These are phyloP conservation scores for Salix dunnii DNA, from an alignment of 345 rosid species.

Conservation along the genomic window DNA sequence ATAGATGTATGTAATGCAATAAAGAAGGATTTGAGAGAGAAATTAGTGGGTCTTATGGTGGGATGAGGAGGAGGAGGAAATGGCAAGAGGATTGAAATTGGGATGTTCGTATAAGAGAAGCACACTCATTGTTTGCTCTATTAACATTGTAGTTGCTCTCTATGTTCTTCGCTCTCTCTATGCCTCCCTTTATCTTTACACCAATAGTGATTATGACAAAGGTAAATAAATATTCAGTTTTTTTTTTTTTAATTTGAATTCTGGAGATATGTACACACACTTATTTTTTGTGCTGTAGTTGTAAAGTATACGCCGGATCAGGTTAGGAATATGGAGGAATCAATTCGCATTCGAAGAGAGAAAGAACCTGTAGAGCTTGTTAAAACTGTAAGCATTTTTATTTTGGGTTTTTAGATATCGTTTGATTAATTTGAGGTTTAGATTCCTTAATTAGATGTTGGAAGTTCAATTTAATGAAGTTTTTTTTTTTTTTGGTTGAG, in stretches of 20 bases:
- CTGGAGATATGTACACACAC: not conserved
- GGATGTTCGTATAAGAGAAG: constrained; percentile 65
- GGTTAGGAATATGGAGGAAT: constrained; percentile 88
- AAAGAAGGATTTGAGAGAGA: not conserved
- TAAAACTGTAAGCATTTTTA: constrained; percentile 45
- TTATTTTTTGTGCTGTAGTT: constrained; percentile 33
- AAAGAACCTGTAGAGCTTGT: constrained; percentile 59
- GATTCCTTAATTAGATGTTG: not conserved
- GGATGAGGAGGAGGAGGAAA: constrained; percentile 26
- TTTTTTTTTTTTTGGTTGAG: not conserved
- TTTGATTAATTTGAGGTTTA: not conserved
- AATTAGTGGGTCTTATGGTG: constrained; percentile 10
- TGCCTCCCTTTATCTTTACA: constrained; percentile 64
- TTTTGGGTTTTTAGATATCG: not conserved
- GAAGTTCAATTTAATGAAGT: not conserved
- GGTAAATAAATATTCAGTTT: constrained; percentile 6
- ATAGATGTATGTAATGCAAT: not conserved
- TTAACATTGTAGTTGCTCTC: constrained; percentile 91
- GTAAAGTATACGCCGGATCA: constrained; percentile 73
- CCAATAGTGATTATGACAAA: constrained; percentile 33
- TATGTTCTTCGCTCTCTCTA: constrained; percentile 84
- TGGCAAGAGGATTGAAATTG: constrained; percentile 42
- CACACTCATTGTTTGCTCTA: constrained; percentile 71
- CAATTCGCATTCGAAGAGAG: constrained; percentile 73
- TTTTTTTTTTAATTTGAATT: not conserved